Evolutionary conservation across 2,329 filamentous ascomycete species (phyloP).

Genomic region (Sodiomyces alkalinus): DNA sequence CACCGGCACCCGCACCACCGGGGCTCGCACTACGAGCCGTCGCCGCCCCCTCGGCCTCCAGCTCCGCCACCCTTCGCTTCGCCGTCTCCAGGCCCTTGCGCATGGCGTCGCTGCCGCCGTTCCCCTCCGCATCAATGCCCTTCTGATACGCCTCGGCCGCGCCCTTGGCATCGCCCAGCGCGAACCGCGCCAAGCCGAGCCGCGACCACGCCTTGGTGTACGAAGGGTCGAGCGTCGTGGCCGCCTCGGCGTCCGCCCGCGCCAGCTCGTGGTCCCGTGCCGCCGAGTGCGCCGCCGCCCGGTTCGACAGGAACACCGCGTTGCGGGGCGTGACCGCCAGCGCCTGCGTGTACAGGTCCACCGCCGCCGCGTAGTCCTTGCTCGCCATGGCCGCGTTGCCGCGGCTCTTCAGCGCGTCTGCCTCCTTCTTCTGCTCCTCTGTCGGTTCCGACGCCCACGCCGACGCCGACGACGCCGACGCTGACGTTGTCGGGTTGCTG

Average conservation of each 20-base stretch:
- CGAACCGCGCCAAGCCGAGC: slow-evolving; percentile 80
- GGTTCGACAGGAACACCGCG: slow-evolving; percentile 95
- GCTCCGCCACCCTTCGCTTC: slow-evolving; percentile 71
- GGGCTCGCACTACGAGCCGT: slow-evolving; percentile 22
- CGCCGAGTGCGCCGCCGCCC: slow-evolving; percentile 83
- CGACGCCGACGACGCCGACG: slow-evolving; percentile 19
- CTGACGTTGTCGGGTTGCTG: slow-evolving; percentile 24
- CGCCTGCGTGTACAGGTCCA: slow-evolving; percentile 78
- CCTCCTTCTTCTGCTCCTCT: slow-evolving; percentile 57
- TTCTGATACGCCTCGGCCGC: slow-evolving; percentile 89
- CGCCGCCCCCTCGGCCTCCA: slow-evolving; percentile 39
- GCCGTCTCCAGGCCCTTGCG: slow-evolving; percentile 93
- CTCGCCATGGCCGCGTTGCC: slow-evolving; percentile 91
- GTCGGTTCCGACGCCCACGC: slow-evolving; percentile 20
- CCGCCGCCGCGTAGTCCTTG: slow-evolving; percentile 75
- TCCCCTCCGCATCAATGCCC: slow-evolving; percentile 89
- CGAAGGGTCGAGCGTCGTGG: slow-evolving; percentile 71
- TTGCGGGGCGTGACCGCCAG: slow-evolving; percentile 70
- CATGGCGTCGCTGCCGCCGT: slow-evolving; percentile 91
- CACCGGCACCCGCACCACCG: slow-evolving; percentile 15
- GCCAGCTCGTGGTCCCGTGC: slow-evolving; percentile 73
- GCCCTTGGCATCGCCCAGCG: slow-evolving; percentile 77
- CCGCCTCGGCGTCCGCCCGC: slow-evolving; percentile 76
- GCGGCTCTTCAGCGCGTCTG: slow-evolving; percentile 75
- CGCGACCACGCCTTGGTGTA: slow-evolving; percentile 98